A percentile compares a stretch with the other conserved stretches of the same genome.
These are phyloP conservation scores for Erysimum pusillum DNA, from an alignment of 441 rosid species.

Conservation along the genomic window DNA sequence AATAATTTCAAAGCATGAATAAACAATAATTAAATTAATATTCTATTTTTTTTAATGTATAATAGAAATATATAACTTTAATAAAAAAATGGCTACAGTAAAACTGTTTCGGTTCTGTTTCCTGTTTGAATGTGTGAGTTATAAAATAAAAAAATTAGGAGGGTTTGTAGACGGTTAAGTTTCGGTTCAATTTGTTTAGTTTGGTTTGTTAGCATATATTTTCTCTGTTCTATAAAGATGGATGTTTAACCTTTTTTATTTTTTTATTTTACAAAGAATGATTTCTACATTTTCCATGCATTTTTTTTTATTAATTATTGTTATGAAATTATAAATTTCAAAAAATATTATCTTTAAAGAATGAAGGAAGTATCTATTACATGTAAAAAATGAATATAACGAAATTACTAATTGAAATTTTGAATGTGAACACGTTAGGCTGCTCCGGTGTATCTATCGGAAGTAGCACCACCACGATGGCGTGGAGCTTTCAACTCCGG, in stretches of 20 bases:
- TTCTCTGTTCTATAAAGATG: too few relatives aligned
- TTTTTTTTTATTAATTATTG: too few relatives aligned
- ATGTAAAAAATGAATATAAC: neutral
- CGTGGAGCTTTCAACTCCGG: conserved; percentile 85
- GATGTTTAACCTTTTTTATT: too few relatives aligned
- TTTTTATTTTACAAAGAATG: too few relatives aligned
- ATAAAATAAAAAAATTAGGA: neutral
- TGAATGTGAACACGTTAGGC: conserved; percentile 51
- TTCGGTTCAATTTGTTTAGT: neutral
- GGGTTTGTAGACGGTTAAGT: neutral
- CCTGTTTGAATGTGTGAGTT: neutral
- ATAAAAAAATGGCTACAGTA: too few relatives aligned
- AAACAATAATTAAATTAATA: too few relatives aligned
- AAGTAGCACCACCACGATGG: conserved; percentile 84
- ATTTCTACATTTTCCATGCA: too few relatives aligned
- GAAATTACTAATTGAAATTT: neutral
- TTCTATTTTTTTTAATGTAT: too few relatives aligned
- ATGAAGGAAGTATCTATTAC: neutral
- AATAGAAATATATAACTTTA: too few relatives aligned
- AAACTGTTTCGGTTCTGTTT: neutral
- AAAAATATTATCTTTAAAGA: too few relatives aligned
- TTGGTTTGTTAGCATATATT: neutral
- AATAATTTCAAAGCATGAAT: too few relatives aligned
- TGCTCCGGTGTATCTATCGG: conserved; percentile 80
- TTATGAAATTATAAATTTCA: too few relatives aligned